A percentile compares a stretch with the other conserved stretches of the same genome.
Evolutionary conservation across 352 stramenopile species (phyloP).

Genomic region (Globisporangium heterothallicum): DNA sequence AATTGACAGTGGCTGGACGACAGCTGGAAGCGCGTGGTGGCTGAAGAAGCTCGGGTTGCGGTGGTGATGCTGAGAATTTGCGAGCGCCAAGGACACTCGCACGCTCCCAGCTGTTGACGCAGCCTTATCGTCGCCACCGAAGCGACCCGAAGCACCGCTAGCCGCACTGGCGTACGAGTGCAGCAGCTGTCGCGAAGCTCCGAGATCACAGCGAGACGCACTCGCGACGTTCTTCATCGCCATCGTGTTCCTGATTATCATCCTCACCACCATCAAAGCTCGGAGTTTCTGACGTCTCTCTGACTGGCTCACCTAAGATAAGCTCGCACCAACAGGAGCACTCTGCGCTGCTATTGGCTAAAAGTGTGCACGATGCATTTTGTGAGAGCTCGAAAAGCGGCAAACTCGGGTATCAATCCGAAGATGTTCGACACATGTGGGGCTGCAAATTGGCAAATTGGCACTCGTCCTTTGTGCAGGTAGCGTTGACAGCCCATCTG

Average conservation of each 20-base stretch:
- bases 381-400: too few relatives aligned
- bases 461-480: too few relatives aligned
- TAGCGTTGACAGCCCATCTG: not conserved
- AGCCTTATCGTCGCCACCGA: not conserved
- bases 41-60: not conserved
- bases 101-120: not conserved
- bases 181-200: not conserved
- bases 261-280: not conserved
- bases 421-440: slow-evolving; percentile 11
- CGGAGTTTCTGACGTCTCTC: too few relatives aligned
- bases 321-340: too few relatives aligned
- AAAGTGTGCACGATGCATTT: too few relatives aligned
- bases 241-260: not conserved
- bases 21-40: not conserved
- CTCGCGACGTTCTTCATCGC: slow-evolving; percentile 6
- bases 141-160: not conserved
- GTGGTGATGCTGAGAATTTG: not conserved
- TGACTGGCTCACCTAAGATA: too few relatives aligned
- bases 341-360: too few relatives aligned
- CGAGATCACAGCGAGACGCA: not conserved
- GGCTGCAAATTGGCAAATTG: too few relatives aligned
- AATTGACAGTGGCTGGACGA: too few relatives aligned
- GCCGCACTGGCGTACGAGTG: not conserved
- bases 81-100: too few relatives aligned
- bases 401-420: too few relatives aligned